Evolutionary conservation across 2,329 filamentous ascomycete genomes (phyloP), one percentile per base, ranked within the genome.

Genomic region (Chrysosporium queenslandicum): DNA sequence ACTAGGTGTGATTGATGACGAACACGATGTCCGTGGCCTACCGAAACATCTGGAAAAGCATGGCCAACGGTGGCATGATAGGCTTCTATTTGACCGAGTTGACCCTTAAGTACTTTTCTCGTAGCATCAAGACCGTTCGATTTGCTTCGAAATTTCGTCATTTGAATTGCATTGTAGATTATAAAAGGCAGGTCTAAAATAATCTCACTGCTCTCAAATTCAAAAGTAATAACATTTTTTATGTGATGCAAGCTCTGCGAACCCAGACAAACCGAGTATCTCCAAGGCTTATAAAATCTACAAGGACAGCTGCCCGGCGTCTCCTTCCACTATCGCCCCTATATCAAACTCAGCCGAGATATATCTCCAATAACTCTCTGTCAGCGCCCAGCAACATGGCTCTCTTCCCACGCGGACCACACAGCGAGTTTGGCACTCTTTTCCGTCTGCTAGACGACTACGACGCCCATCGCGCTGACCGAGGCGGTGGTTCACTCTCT

Each of bases 401-500:
- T 39, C 52, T 56, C 42, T 54, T 55, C 34, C 55, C 41, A 25
- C 55, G 53, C 53, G 45, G 48, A 34, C 52, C 55, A 11, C 59
- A 50, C 55, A 63, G 66, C 51, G 72, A 74, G 57, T 68, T 73
- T 58, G 58, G 63, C 21, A 66, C 72, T 52, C 67, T 74, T 51
- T 72, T 74, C 63, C 69, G 68, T 41, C 68, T 74, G n/a, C 62
- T 74, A 48, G 71, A 74, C 57, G 70, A 73, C 62, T 69, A 68
- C 54, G 63, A 69, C 56, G 52, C 57, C 60, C 66, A 71, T 63
- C 63, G 67, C 55, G 55, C 63, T 42, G 53, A 42, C 55, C 52
- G 55, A 46, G 21, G 37, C 53, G 39, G 18, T 14, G 48, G 47
- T n/a, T 12, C 37, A 32, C 32, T 52, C 50, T 50, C 50, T 29